Base-by-base conservation (phyloP, 805 yeast species). In the Lachancea waltii region DNA sequence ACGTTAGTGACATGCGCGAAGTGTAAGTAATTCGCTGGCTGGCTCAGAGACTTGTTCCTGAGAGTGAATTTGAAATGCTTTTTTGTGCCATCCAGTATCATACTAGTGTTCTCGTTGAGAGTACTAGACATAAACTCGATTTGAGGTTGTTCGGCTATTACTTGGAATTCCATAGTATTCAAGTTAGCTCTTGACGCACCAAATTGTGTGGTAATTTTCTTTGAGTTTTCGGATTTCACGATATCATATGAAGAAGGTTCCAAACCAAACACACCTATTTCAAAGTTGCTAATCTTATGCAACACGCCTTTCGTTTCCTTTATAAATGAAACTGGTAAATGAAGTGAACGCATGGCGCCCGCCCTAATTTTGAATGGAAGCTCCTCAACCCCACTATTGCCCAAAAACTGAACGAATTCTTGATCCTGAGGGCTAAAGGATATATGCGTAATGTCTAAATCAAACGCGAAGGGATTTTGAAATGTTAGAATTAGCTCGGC, bases 401-500 rank as follows among this genome's bases (percentile, higher is more conserved):
- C 33, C 13, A 44, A 48, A 3, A 58, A 25, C 23, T 44, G 45
- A 33, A 53, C 46, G 43, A 28, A 51, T 20, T 62, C 60, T 5
- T 58, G 44, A 13, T 63, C 57, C 1, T 46, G 36, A 4, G 62
- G 49, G 4, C 50, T 46, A 2, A 81, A 59, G 26, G 62, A 50
- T 3, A 81, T 52, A 21, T 70, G 70, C 14, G 67, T 64, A 4
- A 89, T 62, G 26, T 75, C 79, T 10, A 89, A 63, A 29, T 81
- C 85, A 57, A 85, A 85, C 5, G 74, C 73, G 61, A 77, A 85
- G 7, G 95, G 95, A 54, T 90, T 90, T 52, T 82, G 87, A 7
- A 89, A 51, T 3, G 67, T 62, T 2, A 85, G 62, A 5, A 64
- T 54, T 13, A 83, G 64, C 40, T 77, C 81, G 9, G 75, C 72